Evolutionary conservation across 2,329 filamentous ascomycete species (phyloP).

Genomic region (Paecilomyces fulvus): DNA sequence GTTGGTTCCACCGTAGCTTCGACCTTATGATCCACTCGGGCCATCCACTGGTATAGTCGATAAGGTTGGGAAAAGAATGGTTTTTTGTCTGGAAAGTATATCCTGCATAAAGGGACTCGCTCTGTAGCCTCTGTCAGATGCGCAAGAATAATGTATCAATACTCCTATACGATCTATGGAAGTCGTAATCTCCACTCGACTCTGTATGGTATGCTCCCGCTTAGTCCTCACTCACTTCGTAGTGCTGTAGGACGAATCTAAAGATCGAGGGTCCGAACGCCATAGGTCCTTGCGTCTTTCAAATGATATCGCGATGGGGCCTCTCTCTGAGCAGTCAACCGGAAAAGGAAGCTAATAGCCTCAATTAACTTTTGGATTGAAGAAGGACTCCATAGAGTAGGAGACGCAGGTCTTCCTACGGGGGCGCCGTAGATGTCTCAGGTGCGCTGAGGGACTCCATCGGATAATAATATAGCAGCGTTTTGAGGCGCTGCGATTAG

Average conservation of each 20-base stretch:
- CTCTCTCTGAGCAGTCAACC: background rate
- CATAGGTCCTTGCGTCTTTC: background rate
- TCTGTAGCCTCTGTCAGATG: no score
- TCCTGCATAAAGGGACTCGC: background rate
- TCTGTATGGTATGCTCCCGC: background rate
- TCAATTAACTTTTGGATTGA: background rate
- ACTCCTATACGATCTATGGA: background rate
- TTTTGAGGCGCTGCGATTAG: background rate
- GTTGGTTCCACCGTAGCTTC: background rate
- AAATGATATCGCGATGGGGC: background rate
- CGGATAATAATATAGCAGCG: background rate
- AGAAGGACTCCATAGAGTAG: background rate
- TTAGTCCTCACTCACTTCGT: background rate
- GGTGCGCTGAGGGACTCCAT: background rate
- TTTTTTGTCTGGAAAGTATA: background rate
- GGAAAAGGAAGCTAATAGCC: background rate
- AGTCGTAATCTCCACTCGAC: background rate
- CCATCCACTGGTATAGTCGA: background rate
- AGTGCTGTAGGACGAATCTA: background rate
- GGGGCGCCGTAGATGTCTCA: background rate
- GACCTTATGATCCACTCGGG: background rate
- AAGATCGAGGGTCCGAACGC: background rate
- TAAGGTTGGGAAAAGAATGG: background rate
- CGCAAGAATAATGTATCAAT: background rate
- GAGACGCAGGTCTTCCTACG: background rate